Evolutionary conservation across 2,329 filamentous ascomycete genomes (phyloP).

Genomic region (Venturiaceae sp.): DNA sequence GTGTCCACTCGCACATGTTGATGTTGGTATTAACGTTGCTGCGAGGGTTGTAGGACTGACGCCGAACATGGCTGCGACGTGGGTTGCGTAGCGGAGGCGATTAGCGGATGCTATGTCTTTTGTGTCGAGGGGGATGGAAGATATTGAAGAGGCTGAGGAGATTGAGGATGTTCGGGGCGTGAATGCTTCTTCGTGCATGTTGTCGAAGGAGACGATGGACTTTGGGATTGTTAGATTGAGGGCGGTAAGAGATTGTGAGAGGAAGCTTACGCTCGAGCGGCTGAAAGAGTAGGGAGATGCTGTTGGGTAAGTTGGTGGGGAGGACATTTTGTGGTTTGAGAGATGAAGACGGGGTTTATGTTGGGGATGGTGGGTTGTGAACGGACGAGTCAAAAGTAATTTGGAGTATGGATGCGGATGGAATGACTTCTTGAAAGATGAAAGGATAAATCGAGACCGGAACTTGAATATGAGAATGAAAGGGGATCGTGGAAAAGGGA

Average conservation of each 20-base stretch:
- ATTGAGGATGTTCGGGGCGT: neutral
- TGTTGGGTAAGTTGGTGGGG: neutral
- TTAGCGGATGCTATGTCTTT: neutral
- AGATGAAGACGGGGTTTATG: too few species aligned
- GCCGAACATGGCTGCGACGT: neutral
- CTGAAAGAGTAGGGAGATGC: neutral
- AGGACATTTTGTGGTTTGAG: neutral
- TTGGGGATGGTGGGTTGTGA: too few species aligned
- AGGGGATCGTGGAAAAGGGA: too few species aligned
- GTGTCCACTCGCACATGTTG: neutral
- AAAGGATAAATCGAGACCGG: too few species aligned
- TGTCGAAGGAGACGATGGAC: conserved; percentile 1
- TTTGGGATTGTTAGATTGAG: too few species aligned
- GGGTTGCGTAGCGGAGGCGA: conserved; percentile 1
- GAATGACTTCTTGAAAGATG: too few species aligned
- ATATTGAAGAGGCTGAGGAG: neutral
- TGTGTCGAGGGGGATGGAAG: neutral
- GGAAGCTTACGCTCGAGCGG: conserved; percentile 1
- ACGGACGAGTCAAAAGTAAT: too few species aligned
- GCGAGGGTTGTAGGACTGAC: neutral
- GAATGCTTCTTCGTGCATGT: neutral
- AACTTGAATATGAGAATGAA: too few species aligned
- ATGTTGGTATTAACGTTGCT: neutral
- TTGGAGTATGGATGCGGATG: too few species aligned
- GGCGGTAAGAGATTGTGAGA: neutral